These are phyloP conservation scores for Amylocarpus encephaloides DNA, from an alignment of 2,329 filamentous ascomycete genomes.

Conservation along the genomic window DNA sequence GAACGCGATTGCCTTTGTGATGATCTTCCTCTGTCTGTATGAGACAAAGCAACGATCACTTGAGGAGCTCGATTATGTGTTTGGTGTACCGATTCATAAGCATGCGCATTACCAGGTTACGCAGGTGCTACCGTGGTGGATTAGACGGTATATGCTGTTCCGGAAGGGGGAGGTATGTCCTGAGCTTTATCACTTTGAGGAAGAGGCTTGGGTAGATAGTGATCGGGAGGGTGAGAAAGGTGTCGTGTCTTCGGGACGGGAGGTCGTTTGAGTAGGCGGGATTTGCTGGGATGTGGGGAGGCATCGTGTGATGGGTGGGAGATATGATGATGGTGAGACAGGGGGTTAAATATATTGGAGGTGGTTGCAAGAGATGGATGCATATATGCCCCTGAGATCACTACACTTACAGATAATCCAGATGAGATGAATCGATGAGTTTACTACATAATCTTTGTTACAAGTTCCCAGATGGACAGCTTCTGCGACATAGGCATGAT, in stretches of 20 bases:
- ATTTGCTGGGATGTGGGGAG: too few relatives aligned
- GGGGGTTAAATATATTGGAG: too few relatives aligned
- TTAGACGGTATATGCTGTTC: conserved; percentile 39
- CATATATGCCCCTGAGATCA: too few relatives aligned
- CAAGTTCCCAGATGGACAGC: too few relatives aligned
- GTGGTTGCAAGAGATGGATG: too few relatives aligned
- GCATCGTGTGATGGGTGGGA: too few relatives aligned
- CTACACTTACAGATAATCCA: too few relatives aligned
- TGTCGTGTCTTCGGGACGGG: background rate
- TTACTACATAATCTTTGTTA: too few relatives aligned
- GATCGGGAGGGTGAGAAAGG: background rate
- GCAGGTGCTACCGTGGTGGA: conserved; percentile 55
- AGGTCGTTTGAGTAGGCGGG: background rate
- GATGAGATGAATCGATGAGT: too few relatives aligned
- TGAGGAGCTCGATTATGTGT: conserved; percentile 21
- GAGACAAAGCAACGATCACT: conserved; percentile 46
- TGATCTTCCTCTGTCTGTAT: conserved; percentile 49
- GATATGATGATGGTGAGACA: background rate
- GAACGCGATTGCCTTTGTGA: conserved; percentile 45
- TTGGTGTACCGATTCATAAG: conserved; percentile 5
- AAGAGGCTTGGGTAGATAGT: conserved; percentile 8
- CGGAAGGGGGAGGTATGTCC: conserved; percentile 8
- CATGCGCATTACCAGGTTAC: conserved; percentile 20
- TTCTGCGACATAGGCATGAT: too few relatives aligned
- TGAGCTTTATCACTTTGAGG: conserved; percentile 12